phyloP scores from a whole-genome alignment of 768 basidiomycete species.

The Mycena vulgaris region DNA sequence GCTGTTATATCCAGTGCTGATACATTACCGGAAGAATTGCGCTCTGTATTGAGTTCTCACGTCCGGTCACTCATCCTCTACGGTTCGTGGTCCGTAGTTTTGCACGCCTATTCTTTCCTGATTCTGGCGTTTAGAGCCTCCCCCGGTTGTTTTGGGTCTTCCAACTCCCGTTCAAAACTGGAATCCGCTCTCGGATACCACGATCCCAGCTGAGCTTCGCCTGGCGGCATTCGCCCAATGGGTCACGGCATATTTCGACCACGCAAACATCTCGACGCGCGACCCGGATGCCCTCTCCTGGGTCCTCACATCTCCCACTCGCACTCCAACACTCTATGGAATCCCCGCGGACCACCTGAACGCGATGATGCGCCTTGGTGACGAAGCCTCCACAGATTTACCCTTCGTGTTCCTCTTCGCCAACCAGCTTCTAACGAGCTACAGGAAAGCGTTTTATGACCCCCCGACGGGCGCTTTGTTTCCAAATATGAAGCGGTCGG shows the following conservation, averaged over 20 bases:
- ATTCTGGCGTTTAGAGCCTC: conserved; percentile 41
- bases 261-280: conserved; percentile 42
- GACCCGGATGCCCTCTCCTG: conserved; percentile 43
- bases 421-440: conserved; percentile 38
- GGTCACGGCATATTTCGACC: conserved; percentile 52
- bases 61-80: conserved; percentile 46
- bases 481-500: conserved; percentile 36
- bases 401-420: conserved; percentile 37
- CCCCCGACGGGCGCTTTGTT: conserved; percentile 28
- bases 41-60: conserved; percentile 36
- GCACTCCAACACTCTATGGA: conserved; percentile 44
- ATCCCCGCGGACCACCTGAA: conserved; percentile 36
- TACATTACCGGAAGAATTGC: conserved; percentile 38
- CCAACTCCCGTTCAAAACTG: conserved; percentile 42
- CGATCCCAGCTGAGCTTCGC: conserved; percentile 42
- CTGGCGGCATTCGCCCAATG: conserved; percentile 45
- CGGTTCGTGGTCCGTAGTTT: conserved; percentile 38
- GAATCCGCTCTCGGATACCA: conserved; percentile 44
- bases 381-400: conserved; percentile 35
- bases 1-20: conserved; percentile 43
- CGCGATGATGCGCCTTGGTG: conserved; percentile 30
- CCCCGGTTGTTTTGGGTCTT: conserved; percentile 46
- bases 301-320: conserved; percentile 40
- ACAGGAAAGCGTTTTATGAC: conserved; percentile 41
- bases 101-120: background rate